Evolutionary conservation across 306 rosid species (phyloP).

Genomic region (Cucurbita ficifolia): DNA sequence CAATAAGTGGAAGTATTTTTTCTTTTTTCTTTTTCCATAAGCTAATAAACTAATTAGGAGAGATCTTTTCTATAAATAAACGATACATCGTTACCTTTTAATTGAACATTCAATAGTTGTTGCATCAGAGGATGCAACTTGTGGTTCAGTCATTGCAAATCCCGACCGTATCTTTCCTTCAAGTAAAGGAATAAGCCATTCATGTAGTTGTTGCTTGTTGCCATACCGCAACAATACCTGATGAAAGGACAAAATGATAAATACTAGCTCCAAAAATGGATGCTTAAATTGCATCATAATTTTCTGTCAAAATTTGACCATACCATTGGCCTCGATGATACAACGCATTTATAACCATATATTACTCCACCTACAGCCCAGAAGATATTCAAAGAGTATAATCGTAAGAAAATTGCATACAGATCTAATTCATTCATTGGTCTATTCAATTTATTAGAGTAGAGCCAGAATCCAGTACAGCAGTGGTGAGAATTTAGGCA

Average conservation of each 20-base stretch:
- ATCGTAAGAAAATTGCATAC: not conserved
- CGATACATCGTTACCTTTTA: slow-evolving; percentile 30
- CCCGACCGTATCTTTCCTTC: slow-evolving; percentile 89
- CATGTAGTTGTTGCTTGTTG: slow-evolving; percentile 50
- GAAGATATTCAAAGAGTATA: not conserved
- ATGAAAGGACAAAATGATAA: not conserved
- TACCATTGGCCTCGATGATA: not conserved
- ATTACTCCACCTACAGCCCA: not conserved
- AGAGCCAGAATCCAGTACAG: not conserved
- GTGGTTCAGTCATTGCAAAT: slow-evolving; percentile 92
- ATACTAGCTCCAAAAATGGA: not conserved
- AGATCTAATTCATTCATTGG: not conserved
- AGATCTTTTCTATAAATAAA: not conserved
- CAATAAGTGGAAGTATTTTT: not conserved
- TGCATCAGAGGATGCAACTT: slow-evolving; percentile 90
- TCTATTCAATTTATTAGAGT: not conserved
- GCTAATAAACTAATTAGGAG: not conserved
- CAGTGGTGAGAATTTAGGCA: not conserved
- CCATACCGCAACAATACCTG: slow-evolving; percentile 89
- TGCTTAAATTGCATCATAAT: not conserved
- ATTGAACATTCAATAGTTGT: slow-evolving; percentile 85
- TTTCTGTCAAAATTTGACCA: not conserved
- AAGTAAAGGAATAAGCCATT: slow-evolving; percentile 93
- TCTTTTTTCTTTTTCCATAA: not conserved
- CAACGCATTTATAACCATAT: not conserved